Percentiles rank a stretch among this genome's conserved stretches.
Conservation (phyloP, 2,329 filamentous ascomycete species). For the Colletotrichum sp. region DNA sequence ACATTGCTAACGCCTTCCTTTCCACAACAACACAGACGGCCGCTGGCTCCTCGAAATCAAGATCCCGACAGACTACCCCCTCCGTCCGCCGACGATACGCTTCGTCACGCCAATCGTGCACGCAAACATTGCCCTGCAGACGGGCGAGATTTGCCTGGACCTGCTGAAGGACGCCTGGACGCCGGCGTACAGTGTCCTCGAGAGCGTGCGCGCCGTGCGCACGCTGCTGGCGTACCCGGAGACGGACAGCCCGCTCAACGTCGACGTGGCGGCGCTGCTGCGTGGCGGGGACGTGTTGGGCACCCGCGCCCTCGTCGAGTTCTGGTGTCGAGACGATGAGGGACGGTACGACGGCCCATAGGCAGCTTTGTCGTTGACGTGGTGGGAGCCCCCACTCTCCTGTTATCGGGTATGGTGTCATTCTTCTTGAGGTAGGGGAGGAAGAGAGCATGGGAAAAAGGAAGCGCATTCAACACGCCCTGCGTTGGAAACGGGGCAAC, state of each 20-base stretch:
- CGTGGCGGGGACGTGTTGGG: constrained; percentile 72
- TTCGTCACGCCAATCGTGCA: constrained; percentile 89
- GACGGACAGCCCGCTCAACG: constrained; percentile 77
- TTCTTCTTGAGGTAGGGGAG: background rate
- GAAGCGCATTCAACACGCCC: background rate
- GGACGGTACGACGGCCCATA: constrained; percentile 53
- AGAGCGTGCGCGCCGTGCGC: constrained; percentile 75
- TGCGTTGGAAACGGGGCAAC: background rate
- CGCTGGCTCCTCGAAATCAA: constrained; percentile 83
- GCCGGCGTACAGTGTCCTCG: constrained; percentile 81
- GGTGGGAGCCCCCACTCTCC: background rate
- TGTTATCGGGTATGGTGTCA: background rate
- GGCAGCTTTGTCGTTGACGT: background rate
- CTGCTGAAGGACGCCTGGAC: constrained; percentile 82
- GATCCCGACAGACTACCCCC: constrained; percentile 81
- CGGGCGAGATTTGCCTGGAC: constrained; percentile 93
- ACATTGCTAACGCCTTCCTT: background rate
- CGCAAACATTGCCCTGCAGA: constrained; percentile 74
- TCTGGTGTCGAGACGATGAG: constrained; percentile 61
- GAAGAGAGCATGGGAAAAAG: background rate
- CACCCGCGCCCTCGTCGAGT: constrained; percentile 73
- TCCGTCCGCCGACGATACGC: constrained; percentile 74
- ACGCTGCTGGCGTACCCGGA: constrained; percentile 73
- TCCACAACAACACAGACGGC: constrained; percentile 54
- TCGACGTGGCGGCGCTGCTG: constrained; percentile 77